Percentiles rank a stretch among this genome's conserved stretches.
Evolutionary conservation across 208 protist genomes (phyloP).

Genomic region (Leishmania guyanensis): DNA sequence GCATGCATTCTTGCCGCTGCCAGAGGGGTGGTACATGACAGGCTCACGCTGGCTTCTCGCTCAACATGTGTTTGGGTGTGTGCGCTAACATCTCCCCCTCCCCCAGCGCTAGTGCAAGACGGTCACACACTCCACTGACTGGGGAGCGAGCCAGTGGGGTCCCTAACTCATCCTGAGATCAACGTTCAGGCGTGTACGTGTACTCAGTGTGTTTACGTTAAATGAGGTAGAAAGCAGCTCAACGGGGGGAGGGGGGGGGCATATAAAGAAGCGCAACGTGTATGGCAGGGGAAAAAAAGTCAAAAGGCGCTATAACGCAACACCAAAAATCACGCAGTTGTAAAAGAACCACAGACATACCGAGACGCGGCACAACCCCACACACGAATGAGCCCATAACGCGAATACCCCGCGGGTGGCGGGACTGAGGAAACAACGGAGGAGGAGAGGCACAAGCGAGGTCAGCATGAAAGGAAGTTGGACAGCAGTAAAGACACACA

Average conservation of each 20-base stretch:
- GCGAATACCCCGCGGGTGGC: too few species aligned
- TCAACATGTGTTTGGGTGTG: background rate
- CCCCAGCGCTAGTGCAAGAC: background rate
- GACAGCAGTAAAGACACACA: background rate
- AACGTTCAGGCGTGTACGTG: background rate
- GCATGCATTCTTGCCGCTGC: background rate
- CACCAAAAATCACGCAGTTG: background rate
- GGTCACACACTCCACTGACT: background rate
- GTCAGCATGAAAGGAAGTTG: background rate
- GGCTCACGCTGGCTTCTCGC: background rate
- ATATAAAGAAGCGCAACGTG: background rate
- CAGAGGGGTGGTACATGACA: background rate
- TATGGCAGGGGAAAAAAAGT: too few species aligned
- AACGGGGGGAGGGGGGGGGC: background rate
- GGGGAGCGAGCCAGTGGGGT: background rate
- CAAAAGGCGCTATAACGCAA: background rate
- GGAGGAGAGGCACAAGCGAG: background rate
- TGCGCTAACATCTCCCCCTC: background rate
- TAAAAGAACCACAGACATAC: background rate
- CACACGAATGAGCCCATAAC: background rate
- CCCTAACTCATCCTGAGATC: background rate
- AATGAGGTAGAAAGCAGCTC: background rate
- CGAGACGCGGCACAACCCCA: background rate
- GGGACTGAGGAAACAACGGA: background rate
- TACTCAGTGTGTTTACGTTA: background rate